Conservation (phyloP, 768 basidiomycete species). For the Crepidotus variabilis region DNA sequence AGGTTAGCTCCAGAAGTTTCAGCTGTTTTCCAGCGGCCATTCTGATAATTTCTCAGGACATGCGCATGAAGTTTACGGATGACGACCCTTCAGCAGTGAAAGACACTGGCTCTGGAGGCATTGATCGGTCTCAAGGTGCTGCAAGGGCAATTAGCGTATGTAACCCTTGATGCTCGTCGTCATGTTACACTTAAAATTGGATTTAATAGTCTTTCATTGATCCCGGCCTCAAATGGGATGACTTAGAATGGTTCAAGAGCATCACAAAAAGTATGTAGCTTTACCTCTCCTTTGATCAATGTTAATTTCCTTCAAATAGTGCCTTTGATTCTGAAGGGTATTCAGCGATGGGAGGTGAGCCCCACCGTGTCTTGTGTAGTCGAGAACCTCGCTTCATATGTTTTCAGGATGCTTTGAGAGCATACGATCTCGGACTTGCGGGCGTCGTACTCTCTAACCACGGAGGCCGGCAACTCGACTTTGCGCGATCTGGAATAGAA, state of each 20-base stretch:
- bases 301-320: slow-evolving; percentile 38
- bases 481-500: slow-evolving; percentile 85
- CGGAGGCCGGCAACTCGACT: slow-evolving; percentile 76
- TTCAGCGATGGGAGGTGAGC: slow-evolving; percentile 76
- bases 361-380: not conserved
- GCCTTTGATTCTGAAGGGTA: slow-evolving; percentile 90
- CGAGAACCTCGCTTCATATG: not conserved
- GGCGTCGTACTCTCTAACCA: slow-evolving; percentile 89
- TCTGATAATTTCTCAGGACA: slow-evolving; percentile 67
- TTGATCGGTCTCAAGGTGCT: slow-evolving; percentile 87
- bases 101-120: slow-evolving; percentile 46
- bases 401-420: slow-evolving; percentile 71
- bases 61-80: slow-evolving; percentile 94
- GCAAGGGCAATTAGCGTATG: slow-evolving; percentile 79
- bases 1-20: slow-evolving; percentile 81
- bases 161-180: not conserved
- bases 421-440: slow-evolving; percentile 70
- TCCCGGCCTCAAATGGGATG: slow-evolving; percentile 82
- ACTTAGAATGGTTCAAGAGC: slow-evolving; percentile 76
- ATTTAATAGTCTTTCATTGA: slow-evolving; percentile 98
- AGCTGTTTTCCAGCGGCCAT: slow-evolving; percentile 76
- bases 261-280: slow-evolving; percentile 58
- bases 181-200: not conserved
- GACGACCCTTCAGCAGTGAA: slow-evolving; percentile 59
- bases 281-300: not conserved